These are phyloP conservation scores for Phaeosphaeriaceae sp. DNA, from an alignment of 2,329 filamentous ascomycete genomes.

Conservation along the genomic window DNA sequence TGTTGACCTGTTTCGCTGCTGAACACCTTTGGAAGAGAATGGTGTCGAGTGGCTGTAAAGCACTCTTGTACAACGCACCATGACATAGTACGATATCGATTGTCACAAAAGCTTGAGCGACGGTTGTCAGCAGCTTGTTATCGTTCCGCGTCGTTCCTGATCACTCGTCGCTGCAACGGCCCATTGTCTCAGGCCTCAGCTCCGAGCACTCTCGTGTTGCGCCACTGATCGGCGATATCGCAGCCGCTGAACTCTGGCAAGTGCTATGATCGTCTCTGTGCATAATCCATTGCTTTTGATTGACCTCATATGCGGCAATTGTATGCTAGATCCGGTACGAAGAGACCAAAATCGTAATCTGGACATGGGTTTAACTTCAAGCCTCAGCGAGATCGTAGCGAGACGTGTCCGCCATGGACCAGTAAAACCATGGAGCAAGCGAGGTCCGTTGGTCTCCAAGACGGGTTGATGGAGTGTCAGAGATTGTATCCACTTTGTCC, in stretches of 20 bases:
- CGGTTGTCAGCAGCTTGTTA: slow-evolving; percentile 4
- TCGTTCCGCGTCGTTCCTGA: background rate
- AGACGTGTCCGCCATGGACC: slow-evolving; percentile 10
- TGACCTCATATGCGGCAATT: slow-evolving; percentile 1
- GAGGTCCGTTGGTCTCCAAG: slow-evolving; percentile 12
- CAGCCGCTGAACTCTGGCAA: slow-evolving; percentile 6
- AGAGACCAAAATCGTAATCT: slow-evolving; percentile 16
- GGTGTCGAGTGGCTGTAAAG: background rate
- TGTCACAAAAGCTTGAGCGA: background rate
- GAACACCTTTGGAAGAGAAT: background rate
- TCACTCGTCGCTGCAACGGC: background rate
- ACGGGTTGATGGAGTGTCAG: slow-evolving; percentile 15
- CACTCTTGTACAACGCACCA: background rate
- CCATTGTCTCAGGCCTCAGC: background rate
- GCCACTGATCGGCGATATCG: slow-evolving; percentile 3
- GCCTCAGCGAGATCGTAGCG: slow-evolving; percentile 10
- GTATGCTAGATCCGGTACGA: slow-evolving; percentile 22
- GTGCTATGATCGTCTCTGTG: background rate
- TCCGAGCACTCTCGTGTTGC: background rate
- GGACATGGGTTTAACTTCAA: slow-evolving; percentile 6
- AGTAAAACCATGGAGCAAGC: slow-evolving; percentile 20
- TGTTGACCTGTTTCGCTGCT: background rate
- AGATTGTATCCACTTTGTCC: slow-evolving; percentile 20
- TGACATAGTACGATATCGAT: background rate
- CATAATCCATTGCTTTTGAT: slow-evolving; percentile 10